A percentile compares a stretch with the other conserved stretches of the same genome.
Evolutionary conservation across 768 basidiomycete genomes (phyloP).

Genomic region (Lanmaoa rubissima): DNA sequence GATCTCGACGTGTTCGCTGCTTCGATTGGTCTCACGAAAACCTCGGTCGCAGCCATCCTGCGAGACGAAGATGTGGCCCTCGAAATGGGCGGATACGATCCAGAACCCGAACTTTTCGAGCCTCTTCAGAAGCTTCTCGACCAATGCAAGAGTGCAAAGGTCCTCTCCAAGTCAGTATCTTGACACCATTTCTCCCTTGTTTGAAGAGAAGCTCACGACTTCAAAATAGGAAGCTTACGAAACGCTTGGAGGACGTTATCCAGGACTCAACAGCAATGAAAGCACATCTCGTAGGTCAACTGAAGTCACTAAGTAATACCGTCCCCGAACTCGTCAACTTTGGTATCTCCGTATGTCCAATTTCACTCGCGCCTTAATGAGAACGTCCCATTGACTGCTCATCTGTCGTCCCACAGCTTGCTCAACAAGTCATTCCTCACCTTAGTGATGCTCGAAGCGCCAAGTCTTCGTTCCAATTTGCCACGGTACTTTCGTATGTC

Average conservation of each 20-base stretch:
- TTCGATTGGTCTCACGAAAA: conserved; percentile 87
- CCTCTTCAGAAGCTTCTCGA: conserved; percentile 83
- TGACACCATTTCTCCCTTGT: background rate
- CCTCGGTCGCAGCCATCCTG: conserved; percentile 68
- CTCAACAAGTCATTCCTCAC: conserved; percentile 86
- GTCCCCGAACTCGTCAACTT: conserved; percentile 86
- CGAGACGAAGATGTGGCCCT: conserved; percentile 76
- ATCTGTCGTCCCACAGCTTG: conserved; percentile 53
- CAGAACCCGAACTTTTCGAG: conserved; percentile 72
- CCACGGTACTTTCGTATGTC: conserved; percentile 66
- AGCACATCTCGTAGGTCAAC: conserved; percentile 64
- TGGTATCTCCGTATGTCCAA: conserved; percentile 71
- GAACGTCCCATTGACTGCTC: background rate
- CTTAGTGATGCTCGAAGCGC: conserved; percentile 75
- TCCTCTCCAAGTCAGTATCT: conserved; percentile 64
- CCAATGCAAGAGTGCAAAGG: conserved; percentile 78
- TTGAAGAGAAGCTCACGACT: conserved; percentile 1
- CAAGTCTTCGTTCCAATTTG: conserved; percentile 76
- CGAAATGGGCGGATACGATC: conserved; percentile 72
- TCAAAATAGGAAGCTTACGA: conserved; percentile 75
- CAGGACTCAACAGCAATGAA: conserved; percentile 71
- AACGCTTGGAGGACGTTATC: conserved; percentile 78
- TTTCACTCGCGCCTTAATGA: background rate
- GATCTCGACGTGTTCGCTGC: conserved; percentile 95
- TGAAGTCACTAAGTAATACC: conserved; percentile 67